Evolutionary conservation across 768 basidiomycete genomes (phyloP), one percentile per base, ranked within the genome.

Genomic region (Glaciozyma antarctica): DNA sequence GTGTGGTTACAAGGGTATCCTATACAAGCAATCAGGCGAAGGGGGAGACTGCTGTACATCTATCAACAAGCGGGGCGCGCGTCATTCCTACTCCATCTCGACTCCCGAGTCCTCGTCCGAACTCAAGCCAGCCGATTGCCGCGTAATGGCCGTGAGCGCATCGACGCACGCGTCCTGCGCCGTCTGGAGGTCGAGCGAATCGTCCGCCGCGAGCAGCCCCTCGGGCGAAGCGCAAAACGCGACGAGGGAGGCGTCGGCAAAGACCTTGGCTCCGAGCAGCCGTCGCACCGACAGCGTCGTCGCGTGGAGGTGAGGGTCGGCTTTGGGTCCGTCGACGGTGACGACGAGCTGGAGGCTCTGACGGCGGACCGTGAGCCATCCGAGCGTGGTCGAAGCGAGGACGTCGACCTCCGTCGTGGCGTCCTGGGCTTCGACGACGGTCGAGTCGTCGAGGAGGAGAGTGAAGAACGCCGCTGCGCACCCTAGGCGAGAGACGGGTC

Each of bases 361-460:
- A 21, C 58, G 58, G n/a, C 69, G 65, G 7, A 66, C 60, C 52
- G 58, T 24, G 24, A 70, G 61, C 69, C 69, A 70, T 8, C 47
- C 48, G 30, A 70, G 52, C 1, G 54, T 54, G 12, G 61, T 38
- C 0, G 62, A 58, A 5, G 69, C 69, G 53, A 70, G 53, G 43
- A 62, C 60, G 41, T 70, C 69, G 45, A 60, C 34, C 8, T 54
- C 49, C 30, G 15, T 59, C n/a, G 32, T 21, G 2, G 68, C 43
- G 5, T 57, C 30, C 28, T 19, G 13, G 5, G 48, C 12, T 7
- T 49, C 10, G 51, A 6, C 49, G 43, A 47, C 43, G 10, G 49
- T 19, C 28, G 44, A n/a, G 38, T 58, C 52, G 17, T 61, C 60
- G 24, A 64, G 56, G 32, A 70, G 43, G 41, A 70, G 61, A 21